Base-by-base conservation (phyloP, 495 filamentous ascomycete genomes). In the Platismatia glauca region DNA sequence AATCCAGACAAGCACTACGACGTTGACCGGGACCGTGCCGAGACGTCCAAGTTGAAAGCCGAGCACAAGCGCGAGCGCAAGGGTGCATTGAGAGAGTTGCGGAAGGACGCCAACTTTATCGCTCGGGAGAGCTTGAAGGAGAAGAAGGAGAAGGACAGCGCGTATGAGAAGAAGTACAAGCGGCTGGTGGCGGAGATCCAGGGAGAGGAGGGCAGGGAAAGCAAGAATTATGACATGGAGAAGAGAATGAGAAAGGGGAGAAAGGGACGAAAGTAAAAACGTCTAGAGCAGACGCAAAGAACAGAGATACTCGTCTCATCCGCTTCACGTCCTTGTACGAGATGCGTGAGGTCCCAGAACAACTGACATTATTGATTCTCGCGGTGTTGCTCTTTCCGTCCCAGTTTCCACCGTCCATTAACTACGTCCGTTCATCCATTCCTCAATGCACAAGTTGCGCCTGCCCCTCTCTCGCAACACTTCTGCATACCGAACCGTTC, bases 1-100 rank as follows among this genome's bases (percentile, higher is more conserved):
- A 91, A 92, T 72, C 94, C 91, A 16, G 82, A 89, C 78, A 91
- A 89, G 74, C 93, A 95, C 79, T 96, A 97, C 81, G 94, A 99
- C 69, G 90, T 90, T 1, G 86, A 97, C 72, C 83, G 84, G 58
- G 91, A 94, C 70, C 88, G 94, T 33, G 82, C 86, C n/a, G 90
- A 95, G 64, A 66, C 84, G 55, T 84, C 83, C 66, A 91, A 89
- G 68, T 79, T 99, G 69, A 85, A 83, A 75, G 85, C 86, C 55
- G 93, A 99, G 77, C 85, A 90, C 82, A 96, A 96, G 83, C 84
- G 86, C 69, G 94, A 99, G 80, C 81, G 82, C 73, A 99, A 99
- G 83, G 94, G 91, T 16, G 94, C 94, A 29, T 81, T 97, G 78
- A 82, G 94, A 64, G 94, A 97, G 75, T 78, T 99, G 69, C 81